Conservation (phyloP, 2,329 filamentous ascomycete genomes). For the Hypoxylon sp. region DNA sequence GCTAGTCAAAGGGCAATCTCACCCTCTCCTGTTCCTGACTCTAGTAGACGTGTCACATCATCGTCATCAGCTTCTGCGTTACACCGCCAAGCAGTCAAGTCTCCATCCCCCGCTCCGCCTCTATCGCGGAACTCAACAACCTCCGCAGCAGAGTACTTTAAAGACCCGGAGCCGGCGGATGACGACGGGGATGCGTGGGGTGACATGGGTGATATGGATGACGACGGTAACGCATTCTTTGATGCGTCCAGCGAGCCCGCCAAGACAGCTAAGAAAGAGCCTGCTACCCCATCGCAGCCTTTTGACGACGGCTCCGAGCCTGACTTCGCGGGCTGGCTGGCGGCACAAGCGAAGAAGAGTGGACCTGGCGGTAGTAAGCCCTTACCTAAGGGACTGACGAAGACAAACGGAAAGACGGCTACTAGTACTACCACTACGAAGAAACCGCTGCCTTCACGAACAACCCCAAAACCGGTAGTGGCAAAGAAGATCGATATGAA, state of each 20-base stretch:
- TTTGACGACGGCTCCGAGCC: conserved; percentile 91
- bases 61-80: conserved; percentile 70
- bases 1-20: conserved; percentile 51
- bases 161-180: conserved; percentile 64
- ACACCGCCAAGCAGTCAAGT: conserved; percentile 72
- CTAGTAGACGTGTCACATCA: conserved; percentile 55
- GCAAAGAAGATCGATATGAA: conserved; percentile 79
- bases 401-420: conserved; percentile 62
- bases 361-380: conserved; percentile 66
- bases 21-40: conserved; percentile 55
- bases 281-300: conserved; percentile 60
- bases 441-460: conserved; percentile 58
- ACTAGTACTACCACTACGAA: conserved; percentile 54
- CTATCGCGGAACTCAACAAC: conserved; percentile 66
- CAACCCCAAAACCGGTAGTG: conserved; percentile 62
- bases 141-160: conserved; percentile 57
- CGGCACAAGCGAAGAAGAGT: conserved; percentile 82
- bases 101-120: conserved; percentile 60
- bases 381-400: conserved; percentile 86
- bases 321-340: conserved; percentile 96
- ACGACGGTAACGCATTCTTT: conserved; percentile 63
- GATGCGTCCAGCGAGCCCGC: conserved; percentile 53
- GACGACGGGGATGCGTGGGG: conserved; percentile 83
- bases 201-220: conserved; percentile 70
- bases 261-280: conserved; percentile 54